phyloP scores from a whole-genome alignment of 345 rosid genomes.

The Populus alba region DNA sequence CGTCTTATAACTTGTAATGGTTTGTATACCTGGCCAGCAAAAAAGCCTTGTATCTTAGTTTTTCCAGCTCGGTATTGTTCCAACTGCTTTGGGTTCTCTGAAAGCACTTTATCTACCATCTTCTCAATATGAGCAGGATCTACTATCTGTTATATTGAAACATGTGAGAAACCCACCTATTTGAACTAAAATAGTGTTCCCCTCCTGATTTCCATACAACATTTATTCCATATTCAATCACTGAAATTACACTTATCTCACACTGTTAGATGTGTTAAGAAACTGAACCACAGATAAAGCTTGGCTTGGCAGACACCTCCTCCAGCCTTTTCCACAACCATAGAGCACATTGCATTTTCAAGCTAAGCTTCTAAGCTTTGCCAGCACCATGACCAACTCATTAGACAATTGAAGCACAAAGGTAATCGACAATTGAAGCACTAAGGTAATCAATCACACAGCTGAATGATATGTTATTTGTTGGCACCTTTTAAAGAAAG shows the following conservation, averaged over 20 bases:
- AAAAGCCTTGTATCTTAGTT: slow-evolving; percentile 85
- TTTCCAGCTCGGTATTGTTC: slow-evolving; percentile 81
- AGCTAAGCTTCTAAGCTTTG: not conserved
- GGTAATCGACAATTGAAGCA: not conserved
- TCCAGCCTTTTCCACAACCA: not conserved
- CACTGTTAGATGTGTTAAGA: not conserved
- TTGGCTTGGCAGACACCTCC: not conserved
- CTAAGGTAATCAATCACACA: not conserved
- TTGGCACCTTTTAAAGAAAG: not conserved
- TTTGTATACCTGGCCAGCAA: slow-evolving; percentile 76
- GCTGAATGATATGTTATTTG: not conserved
- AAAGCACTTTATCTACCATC: slow-evolving; percentile 67
- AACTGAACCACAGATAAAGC: not conserved
- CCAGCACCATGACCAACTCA: not conserved
- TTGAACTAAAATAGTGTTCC: not conserved
- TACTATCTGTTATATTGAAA: slow-evolving; percentile 45
- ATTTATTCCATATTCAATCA: not conserved
- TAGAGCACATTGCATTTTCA: not conserved
- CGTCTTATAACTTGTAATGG: not conserved
- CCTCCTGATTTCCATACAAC: not conserved
- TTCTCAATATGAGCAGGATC: slow-evolving; percentile 84
- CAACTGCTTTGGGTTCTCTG: slow-evolving; percentile 79
- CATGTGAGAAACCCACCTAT: slow-evolving; percentile 7
- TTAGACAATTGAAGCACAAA: not conserved
- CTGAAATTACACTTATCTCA: not conserved